Evolutionary conservation across 352 stramenopile genomes (phyloP).

Genomic region (Peronospora belbahrii): DNA sequence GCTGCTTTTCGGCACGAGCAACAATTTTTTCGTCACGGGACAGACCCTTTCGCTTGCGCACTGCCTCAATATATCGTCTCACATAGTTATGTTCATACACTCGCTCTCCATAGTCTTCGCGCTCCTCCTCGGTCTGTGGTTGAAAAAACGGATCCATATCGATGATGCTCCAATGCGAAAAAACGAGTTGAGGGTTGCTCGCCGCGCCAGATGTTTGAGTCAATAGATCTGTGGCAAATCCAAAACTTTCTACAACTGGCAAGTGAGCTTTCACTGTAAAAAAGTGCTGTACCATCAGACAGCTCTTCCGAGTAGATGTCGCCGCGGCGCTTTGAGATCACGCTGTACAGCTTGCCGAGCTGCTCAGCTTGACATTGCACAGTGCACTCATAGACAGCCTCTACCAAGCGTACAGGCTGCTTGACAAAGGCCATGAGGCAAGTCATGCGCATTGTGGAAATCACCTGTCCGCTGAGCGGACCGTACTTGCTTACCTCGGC

Average conservation of each 20-base stretch:
- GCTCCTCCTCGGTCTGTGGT: conserved; percentile 91
- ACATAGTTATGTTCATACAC: conserved; percentile 91
- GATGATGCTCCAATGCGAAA: conserved; percentile 91
- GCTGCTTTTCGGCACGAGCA: conserved; percentile 93
- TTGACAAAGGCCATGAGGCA: conserved; percentile 76
- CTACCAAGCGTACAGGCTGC: conserved; percentile 84
- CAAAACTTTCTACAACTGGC: conserved; percentile 92
- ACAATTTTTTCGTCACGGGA: conserved; percentile 93
- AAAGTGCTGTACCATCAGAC: conserved; percentile 89
- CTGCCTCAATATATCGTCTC: conserved; percentile 90
- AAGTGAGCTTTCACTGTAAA: conserved; percentile 91
- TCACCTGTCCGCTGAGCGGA: conserved; percentile 71
- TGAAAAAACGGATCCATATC: conserved; percentile 96
- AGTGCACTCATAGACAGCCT: conserved; percentile 87
- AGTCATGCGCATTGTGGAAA: conserved; percentile 67
- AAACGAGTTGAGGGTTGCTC: conserved; percentile 93
- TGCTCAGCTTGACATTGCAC: conserved; percentile 86
- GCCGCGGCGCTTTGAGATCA: conserved; percentile 89
- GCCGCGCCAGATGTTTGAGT: conserved; percentile 92
- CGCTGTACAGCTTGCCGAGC: conserved; percentile 91
- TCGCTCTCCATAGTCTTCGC: conserved; percentile 92
- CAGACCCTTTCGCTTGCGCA: conserved; percentile 92
- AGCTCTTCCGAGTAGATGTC: conserved; percentile 86
- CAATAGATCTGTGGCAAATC: conserved; percentile 89
- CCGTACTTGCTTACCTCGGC: conserved; percentile 42